Conservation (phyloP, 2,329 filamentous ascomycete genomes). For the Aspergillus persii region DNA sequence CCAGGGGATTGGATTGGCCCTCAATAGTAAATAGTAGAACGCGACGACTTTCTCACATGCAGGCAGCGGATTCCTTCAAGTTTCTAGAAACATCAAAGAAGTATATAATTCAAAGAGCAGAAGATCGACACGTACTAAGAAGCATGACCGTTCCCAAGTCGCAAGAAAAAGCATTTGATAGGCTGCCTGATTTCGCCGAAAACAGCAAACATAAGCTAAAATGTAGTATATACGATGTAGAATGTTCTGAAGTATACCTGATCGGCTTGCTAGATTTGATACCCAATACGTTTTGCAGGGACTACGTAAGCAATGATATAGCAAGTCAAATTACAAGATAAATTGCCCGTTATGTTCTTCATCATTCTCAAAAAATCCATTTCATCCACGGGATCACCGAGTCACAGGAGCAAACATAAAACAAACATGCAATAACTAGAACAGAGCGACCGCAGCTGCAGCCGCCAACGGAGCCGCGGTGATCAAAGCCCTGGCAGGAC, state of each 20-base stretch:
- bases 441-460: slow-evolving; percentile 21
- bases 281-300: too few relatives aligned
- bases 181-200: background rate
- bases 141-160: background rate
- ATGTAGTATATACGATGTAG: background rate
- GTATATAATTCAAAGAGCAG: background rate
- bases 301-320: too few relatives aligned
- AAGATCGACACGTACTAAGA: background rate
- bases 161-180: background rate
- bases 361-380: background rate
- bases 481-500: slow-evolving; percentile 16
- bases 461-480: slow-evolving; percentile 25
- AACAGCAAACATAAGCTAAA: background rate
- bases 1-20: too few relatives aligned
- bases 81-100: too few relatives aligned
- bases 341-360: too few relatives aligned
- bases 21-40: too few relatives aligned
- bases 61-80: too few relatives aligned
- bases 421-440: background rate
- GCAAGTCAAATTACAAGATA: too few relatives aligned
- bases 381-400: background rate
- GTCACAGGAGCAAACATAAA: background rate
- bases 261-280: too few relatives aligned
- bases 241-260: too few relatives aligned
- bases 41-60: too few relatives aligned